These are phyloP conservation scores for Petunia secreta DNA, from an alignment of 257 asterid genomes.

Conservation along the genomic window DNA sequence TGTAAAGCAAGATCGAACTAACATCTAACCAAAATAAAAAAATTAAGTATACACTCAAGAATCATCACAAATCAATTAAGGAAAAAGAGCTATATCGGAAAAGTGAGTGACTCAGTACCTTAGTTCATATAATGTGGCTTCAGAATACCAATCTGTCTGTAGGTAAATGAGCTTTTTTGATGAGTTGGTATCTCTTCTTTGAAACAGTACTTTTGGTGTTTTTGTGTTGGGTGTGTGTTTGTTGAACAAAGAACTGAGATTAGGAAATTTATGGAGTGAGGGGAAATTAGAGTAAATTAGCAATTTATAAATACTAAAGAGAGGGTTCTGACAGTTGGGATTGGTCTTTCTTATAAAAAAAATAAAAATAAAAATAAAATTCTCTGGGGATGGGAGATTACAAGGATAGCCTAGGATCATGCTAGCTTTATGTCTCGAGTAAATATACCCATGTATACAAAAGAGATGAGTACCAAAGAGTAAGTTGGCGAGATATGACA, in stretches of 20 bases:
- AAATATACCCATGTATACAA: background rate
- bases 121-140: background rate
- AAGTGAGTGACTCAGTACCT: background rate
- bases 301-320: background rate
- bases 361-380: no score
- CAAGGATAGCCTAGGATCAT: background rate
- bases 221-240: background rate
- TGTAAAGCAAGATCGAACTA: background rate
- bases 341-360: no score
- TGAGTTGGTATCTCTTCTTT: background rate
- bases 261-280: background rate
- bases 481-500: background rate
- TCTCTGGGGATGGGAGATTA: background rate
- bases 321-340: background rate
- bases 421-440: background rate
- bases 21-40: no score
- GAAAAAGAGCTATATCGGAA: background rate
- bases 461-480: background rate
- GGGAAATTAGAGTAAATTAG: background rate
- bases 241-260: background rate
- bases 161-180: background rate
- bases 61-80: background rate
- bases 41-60: background rate
- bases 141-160: background rate
- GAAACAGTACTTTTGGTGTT: background rate